Conservation (phyloP, 768 basidiomycete species). For the Amanita phalloides region DNA sequence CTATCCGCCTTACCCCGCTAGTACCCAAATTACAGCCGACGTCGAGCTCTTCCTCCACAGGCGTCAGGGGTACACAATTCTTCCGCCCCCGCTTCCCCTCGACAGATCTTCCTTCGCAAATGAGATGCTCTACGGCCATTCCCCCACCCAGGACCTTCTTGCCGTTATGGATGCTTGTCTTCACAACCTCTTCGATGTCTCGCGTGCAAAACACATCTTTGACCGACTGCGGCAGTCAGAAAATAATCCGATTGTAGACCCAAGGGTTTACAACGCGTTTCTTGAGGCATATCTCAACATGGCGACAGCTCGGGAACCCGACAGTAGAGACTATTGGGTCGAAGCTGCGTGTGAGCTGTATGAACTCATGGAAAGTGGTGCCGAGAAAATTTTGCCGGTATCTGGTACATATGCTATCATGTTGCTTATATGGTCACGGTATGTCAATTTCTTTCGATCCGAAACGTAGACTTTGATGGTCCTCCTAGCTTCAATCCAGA, state of each 20-base stretch:
- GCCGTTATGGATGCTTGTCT: slow-evolving; percentile 82
- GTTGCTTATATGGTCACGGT: slow-evolving; percentile 50
- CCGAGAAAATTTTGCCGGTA: slow-evolving; percentile 39
- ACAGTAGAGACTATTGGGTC: slow-evolving; percentile 43
- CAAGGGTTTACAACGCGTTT: slow-evolving; percentile 57
- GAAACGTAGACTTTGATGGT: background rate
- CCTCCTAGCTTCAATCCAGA: slow-evolving; percentile 27
- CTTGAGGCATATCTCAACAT: slow-evolving; percentile 53
- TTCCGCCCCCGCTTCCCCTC: slow-evolving; percentile 57
- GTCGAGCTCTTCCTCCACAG: slow-evolving; percentile 42
- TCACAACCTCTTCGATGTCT: slow-evolving; percentile 62
- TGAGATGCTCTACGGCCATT: slow-evolving; percentile 52
- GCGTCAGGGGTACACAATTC: slow-evolving; percentile 39
- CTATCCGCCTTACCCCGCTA: slow-evolving; percentile 22
- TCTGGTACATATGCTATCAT: slow-evolving; percentile 58
- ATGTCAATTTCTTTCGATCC: background rate
- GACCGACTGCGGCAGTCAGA: slow-evolving; percentile 37
- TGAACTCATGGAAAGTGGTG: slow-evolving; percentile 36
- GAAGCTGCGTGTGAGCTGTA: slow-evolving; percentile 55
- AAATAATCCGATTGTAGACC: slow-evolving; percentile 22
- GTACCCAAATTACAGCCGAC: slow-evolving; percentile 14
- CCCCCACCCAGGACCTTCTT: slow-evolving; percentile 55
- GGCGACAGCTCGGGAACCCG: slow-evolving; percentile 35
- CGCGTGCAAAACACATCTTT: slow-evolving; percentile 68
- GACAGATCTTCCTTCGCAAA: slow-evolving; percentile 28